phyloP scores from a whole-genome alignment of 2,329 filamentous ascomycete species.

The Venturia asperata region DNA sequence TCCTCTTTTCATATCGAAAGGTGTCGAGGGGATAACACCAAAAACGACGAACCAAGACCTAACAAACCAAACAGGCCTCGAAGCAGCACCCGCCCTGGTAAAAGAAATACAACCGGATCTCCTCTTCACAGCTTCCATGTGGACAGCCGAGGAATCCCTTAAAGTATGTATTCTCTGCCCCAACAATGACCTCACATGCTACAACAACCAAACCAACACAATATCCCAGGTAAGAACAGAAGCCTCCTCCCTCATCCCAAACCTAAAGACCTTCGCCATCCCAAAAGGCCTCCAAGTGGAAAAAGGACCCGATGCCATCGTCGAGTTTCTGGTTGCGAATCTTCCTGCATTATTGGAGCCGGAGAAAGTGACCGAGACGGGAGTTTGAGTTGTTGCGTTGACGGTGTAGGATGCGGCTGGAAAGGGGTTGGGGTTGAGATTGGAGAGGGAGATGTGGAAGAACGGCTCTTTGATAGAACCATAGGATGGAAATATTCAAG shows the following conservation, averaged over 20 bases:
- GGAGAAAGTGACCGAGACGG: too few species aligned
- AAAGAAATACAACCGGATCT: conserved; percentile 18
- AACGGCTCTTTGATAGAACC: too few species aligned
- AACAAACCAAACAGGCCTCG: background rate
- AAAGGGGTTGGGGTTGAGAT: too few species aligned
- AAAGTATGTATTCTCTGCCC: conserved; percentile 21
- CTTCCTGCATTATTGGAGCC: conserved; percentile 13
- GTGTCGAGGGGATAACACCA: too few species aligned
- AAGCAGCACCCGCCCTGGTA: conserved; percentile 6
- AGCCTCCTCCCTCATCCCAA: conserved; percentile 40
- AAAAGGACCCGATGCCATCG: conserved; percentile 48
- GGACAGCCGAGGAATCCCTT: conserved; percentile 44
- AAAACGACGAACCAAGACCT: background rate
- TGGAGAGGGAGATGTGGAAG: too few species aligned
- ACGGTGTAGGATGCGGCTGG: too few species aligned
- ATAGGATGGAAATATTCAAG: too few species aligned
- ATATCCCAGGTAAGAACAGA: conserved; percentile 34
- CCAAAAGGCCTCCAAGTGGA: conserved; percentile 49
- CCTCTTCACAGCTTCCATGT: conserved; percentile 48
- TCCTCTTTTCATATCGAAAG: too few species aligned
- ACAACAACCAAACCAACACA: background rate
- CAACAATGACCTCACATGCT: too few species aligned
- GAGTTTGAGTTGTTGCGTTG: too few species aligned
- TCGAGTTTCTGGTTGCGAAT: conserved; percentile 43
- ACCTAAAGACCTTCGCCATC: conserved; percentile 47